A percentile compares a stretch with the other conserved stretches of the same genome.
These are phyloP conservation scores for Nemania serpens DNA, from an alignment of 2,329 filamentous ascomycete genomes.

Conservation along the genomic window DNA sequence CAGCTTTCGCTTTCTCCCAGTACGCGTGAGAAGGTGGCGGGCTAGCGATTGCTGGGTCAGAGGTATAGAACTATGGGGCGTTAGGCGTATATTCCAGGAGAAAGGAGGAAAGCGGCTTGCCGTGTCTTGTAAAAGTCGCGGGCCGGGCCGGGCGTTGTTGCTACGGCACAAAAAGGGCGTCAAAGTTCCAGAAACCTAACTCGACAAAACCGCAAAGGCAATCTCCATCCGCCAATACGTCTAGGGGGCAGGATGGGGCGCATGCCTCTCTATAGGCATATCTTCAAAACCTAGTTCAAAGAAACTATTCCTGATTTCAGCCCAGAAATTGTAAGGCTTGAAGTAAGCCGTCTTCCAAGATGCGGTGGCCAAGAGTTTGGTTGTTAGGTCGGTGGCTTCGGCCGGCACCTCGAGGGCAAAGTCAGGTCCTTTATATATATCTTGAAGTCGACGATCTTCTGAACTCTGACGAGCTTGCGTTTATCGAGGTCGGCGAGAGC, in stretches of 20 bases:
- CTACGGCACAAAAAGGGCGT: constrained; percentile 89
- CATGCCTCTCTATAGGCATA: constrained; percentile 73
- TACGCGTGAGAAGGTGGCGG: constrained; percentile 74
- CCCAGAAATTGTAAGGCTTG: constrained; percentile 68
- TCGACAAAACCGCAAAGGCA: constrained; percentile 63
- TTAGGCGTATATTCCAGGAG: not conserved
- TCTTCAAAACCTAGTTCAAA: constrained; percentile 99
- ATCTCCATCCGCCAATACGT: not conserved
- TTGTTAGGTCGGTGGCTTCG: constrained; percentile 95
- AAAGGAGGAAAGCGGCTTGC: not conserved
- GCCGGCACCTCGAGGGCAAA: constrained; percentile 87
- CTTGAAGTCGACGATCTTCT: constrained; percentile 85
- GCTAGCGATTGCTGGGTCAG: constrained; percentile 80
- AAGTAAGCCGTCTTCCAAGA: constrained; percentile 92
- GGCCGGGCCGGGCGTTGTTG: constrained; percentile 97
- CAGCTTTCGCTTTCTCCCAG: constrained; percentile 83
- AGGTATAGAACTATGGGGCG: constrained; percentile 75
- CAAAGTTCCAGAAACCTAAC: constrained; percentile 98
- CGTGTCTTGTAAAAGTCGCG: constrained; percentile 96
- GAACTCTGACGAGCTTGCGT: constrained; percentile 82
- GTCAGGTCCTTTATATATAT: constrained; percentile 82
- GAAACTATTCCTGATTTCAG: constrained; percentile 95
- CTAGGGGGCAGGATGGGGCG: not conserved
- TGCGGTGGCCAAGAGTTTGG: constrained; percentile 85
- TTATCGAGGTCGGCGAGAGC: constrained; percentile 83